Conservation (phyloP, 306 rosid genomes). For the Vachellia collinsii region DNA sequence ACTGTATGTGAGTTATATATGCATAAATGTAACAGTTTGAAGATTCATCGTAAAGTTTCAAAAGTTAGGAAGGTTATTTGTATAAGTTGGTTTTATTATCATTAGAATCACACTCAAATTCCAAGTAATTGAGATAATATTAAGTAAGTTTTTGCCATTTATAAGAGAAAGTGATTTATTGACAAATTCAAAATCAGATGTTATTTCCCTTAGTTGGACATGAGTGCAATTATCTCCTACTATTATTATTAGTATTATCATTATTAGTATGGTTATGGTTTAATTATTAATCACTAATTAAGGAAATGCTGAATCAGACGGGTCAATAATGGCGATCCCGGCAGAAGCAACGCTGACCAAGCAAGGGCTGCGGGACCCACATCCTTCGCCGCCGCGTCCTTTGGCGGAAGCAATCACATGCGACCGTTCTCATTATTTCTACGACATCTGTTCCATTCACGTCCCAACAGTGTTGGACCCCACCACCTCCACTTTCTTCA, state of each 20-base stretch:
- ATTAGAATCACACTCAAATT: no score
- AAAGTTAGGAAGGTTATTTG: no score
- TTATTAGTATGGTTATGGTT: not conserved
- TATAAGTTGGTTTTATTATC: no score
- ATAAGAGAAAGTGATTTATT: no score
- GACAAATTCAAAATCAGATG: no score
- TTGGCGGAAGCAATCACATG: slow-evolving; percentile 32
- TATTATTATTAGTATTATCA: not conserved
- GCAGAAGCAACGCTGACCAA: not conserved
- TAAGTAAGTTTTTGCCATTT: no score
- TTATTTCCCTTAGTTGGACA: no score
- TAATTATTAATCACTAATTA: not conserved
- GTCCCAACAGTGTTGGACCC: slow-evolving; percentile 50
- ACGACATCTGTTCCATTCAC: slow-evolving; percentile 47
- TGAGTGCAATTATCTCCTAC: no score
- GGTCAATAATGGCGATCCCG: not conserved
- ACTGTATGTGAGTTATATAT: no score
- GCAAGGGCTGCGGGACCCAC: not conserved
- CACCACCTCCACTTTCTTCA: slow-evolving; percentile 43
- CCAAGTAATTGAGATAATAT: no score
- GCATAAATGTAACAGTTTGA: no score
- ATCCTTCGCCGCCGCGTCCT: not conserved
- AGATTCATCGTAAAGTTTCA: no score
- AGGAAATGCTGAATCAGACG: not conserved
- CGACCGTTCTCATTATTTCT: slow-evolving; percentile 40